These are phyloP conservation scores for Hypoxylon rickii DNA, from an alignment of 495 filamentous ascomycete species.

Conservation along the genomic window DNA sequence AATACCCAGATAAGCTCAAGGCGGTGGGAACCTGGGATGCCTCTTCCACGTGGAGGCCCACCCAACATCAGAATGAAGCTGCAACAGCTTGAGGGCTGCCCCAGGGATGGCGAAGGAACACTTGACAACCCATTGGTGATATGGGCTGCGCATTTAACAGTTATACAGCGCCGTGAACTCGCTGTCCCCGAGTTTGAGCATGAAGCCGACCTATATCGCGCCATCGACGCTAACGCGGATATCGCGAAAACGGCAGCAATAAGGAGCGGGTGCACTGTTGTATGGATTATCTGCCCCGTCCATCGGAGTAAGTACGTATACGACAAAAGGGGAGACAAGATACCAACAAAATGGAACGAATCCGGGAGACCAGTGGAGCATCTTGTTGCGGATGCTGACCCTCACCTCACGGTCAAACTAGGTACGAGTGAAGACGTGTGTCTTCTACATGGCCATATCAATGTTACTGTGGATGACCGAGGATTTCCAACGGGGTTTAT, in stretches of 20 bases:
- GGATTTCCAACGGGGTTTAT: slow-evolving; percentile 19
- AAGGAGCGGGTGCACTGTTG: slow-evolving; percentile 13
- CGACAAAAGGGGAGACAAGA: background rate
- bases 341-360: slow-evolving; percentile 4
- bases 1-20: background rate
- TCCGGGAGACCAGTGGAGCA: slow-evolving; percentile 5
- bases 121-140: slow-evolving; percentile 21
- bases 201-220: slow-evolving; percentile 17
- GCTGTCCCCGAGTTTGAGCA: slow-evolving; percentile 16
- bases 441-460: slow-evolving; percentile 13
- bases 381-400: slow-evolving; percentile 14
- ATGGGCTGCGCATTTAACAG: slow-evolving; percentile 11
- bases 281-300: slow-evolving; percentile 24
- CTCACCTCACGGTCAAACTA: slow-evolving; percentile 17
- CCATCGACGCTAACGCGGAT: slow-evolving; percentile 22
- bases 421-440: slow-evolving; percentile 16
- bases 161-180: slow-evolving; percentile 1
- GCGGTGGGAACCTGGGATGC: slow-evolving; percentile 17
- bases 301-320: slow-evolving; percentile 18
- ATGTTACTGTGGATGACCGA: slow-evolving; percentile 9
- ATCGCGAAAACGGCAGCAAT: slow-evolving; percentile 24
- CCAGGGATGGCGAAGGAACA: slow-evolving; percentile 16
- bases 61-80: background rate
- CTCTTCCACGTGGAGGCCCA: slow-evolving; percentile 2
- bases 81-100: background rate